Percentiles rank a stretch among this genome's conserved stretches.
Conservation (phyloP, 768 basidiomycete species). For the Tephrocybe sp. region DNA sequence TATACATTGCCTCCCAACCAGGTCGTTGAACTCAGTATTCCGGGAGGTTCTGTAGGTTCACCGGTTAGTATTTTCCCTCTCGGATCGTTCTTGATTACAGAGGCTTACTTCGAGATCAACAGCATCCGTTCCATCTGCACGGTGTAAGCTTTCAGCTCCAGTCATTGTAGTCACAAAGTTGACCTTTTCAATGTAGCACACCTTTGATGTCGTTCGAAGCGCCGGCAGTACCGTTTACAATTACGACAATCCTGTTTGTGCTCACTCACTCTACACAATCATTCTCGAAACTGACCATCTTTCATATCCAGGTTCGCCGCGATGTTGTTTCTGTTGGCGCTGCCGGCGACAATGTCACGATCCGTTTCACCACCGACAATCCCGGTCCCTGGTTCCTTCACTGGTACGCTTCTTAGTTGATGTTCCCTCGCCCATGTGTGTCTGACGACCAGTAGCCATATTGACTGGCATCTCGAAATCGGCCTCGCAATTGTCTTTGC, state of each 20-base stretch:
- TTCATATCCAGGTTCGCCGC: conserved; percentile 19
- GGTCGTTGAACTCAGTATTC: conserved; percentile 43
- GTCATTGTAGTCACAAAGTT: conserved; percentile 19
- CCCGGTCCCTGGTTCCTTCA: conserved; percentile 53
- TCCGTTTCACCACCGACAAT: conserved; percentile 53
- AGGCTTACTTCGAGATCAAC: neutral
- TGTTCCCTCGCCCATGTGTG: neutral
- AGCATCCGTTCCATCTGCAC: conserved; percentile 8
- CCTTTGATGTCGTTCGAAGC: conserved; percentile 38
- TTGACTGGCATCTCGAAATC: conserved; percentile 51
- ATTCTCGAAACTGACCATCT: neutral
- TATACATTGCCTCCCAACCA: conserved; percentile 46
- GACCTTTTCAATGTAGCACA: conserved; percentile 24
- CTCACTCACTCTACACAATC: neutral
- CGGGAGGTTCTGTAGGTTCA: conserved; percentile 31
- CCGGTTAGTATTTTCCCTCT: conserved; percentile 22
- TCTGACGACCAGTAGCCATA: conserved; percentile 34
- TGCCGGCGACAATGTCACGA: conserved; percentile 36
- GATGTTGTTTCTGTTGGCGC: conserved; percentile 35
- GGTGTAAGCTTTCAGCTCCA: conserved; percentile 19
- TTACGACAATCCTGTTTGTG: conserved; percentile 42
- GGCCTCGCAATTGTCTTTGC: conserved; percentile 45
- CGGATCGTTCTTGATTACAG: conserved; percentile 5
- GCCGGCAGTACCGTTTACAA: conserved; percentile 33
- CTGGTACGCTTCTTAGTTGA: conserved; percentile 30